These are phyloP conservation scores for Harringtonia aguacate DNA, from an alignment of 2,329 filamentous ascomycete species.

Conservation along the genomic window DNA sequence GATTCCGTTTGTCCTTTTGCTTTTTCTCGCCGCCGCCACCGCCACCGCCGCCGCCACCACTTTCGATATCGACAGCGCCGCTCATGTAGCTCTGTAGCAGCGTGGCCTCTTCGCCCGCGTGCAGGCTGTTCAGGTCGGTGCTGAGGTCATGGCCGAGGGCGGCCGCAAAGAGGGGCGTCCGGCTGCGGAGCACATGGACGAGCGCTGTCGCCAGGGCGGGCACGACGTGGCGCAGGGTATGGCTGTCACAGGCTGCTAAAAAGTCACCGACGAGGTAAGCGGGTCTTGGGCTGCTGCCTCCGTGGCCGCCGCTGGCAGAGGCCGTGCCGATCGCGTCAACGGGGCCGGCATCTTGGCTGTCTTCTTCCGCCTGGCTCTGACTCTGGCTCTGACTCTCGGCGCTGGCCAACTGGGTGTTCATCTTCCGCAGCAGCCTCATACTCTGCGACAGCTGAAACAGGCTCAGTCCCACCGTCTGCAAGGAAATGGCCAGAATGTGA, in stretches of 20 bases:
- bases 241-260: not conserved
- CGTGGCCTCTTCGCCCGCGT: not conserved
- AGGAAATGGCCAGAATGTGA: not conserved
- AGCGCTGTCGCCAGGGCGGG: not conserved
- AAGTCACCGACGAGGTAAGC: too few relatives aligned
- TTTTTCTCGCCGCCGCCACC: not conserved
- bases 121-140: not conserved
- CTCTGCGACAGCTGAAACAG: not conserved
- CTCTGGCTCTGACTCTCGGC: too few relatives aligned
- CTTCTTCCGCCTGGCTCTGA: too few relatives aligned
- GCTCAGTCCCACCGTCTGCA: not conserved
- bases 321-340: not conserved
- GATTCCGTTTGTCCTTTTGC: too few relatives aligned
- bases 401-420: too few relatives aligned
- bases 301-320: not conserved
- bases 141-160: not conserved
- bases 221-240: not conserved
- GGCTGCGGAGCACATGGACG: too few relatives aligned
- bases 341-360: not conserved
- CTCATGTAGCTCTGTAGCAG: not conserved
- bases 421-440: not conserved
- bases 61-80: not conserved
- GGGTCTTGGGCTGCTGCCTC: too few relatives aligned
- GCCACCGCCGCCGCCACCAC: not conserved
- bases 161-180: not conserved